These are phyloP conservation scores for Ichthyophthirius multifiliis DNA, from an alignment of 169 alveolate species.

Conservation along the genomic window DNA sequence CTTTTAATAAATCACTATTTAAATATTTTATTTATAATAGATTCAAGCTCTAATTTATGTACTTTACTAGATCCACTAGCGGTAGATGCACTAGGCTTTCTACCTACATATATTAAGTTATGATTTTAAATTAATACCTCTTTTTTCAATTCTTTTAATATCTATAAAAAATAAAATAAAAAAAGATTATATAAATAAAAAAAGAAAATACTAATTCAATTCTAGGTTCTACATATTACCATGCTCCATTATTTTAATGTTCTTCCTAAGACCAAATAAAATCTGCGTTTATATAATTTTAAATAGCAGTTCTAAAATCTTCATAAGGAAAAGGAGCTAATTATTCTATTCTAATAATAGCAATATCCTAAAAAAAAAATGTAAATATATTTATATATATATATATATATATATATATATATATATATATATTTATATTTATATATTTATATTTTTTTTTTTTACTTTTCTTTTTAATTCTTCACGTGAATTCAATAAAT, in stretches of 20 bases:
- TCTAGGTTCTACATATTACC: conserved; percentile 47
- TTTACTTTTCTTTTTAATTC: conserved; percentile 29
- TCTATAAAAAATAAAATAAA: background rate
- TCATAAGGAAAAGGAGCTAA: conserved; percentile 90
- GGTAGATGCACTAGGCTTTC: conserved; percentile 37
- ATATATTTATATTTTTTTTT: background rate
- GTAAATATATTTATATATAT: background rate
- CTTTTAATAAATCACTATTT: background rate
- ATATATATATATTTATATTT: background rate
- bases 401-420: background rate
- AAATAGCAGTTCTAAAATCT: conserved; percentile 9
- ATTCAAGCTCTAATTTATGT: conserved; percentile 29
- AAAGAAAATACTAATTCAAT: conserved; percentile 15
- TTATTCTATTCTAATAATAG: conserved; percentile 88
- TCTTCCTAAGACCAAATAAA: conserved; percentile 55
- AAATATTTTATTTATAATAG: background rate
- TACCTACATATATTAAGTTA: conserved; percentile 19
- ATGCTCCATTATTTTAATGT: conserved; percentile 52
- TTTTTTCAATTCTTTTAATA: background rate
- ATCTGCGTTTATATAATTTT: conserved; percentile 40
- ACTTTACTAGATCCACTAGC: conserved; percentile 39
- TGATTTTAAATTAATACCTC: conserved; percentile 1
- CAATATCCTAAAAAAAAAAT: conserved; percentile 43
- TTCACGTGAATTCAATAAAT: conserved; percentile 54
- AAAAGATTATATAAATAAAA: background rate